Percentiles rank a stretch among this genome's conserved stretches.
Conservation (phyloP, 306 rosid species). For the Nissolia schottii region DNA sequence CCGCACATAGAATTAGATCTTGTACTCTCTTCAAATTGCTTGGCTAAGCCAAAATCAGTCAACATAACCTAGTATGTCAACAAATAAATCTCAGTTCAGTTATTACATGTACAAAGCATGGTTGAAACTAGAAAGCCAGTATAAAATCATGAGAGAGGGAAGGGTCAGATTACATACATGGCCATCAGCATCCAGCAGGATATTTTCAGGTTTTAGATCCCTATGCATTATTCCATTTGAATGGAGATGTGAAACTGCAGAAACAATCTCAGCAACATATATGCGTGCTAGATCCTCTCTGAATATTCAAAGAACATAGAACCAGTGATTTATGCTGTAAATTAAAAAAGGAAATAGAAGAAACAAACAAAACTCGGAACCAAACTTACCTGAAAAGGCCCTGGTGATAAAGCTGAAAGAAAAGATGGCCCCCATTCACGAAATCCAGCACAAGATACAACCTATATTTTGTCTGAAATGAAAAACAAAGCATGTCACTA, state of each 20-base stretch:
- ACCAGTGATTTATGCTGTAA: not conserved
- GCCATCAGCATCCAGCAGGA: constrained; percentile 83
- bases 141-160: constrained; percentile 16
- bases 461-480: constrained; percentile 83
- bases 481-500: not conserved
- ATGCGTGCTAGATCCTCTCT: constrained; percentile 96
- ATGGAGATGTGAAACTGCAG: constrained; percentile 93
- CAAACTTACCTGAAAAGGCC: constrained; percentile 80
- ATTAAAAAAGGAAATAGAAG: not conserved
- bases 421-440: constrained; percentile 94
- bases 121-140: not conserved
- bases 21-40: constrained; percentile 68
- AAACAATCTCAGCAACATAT: constrained; percentile 91
- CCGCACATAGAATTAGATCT: constrained; percentile 95
- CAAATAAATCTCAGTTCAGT: constrained; percentile 27
- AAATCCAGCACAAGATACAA: constrained; percentile 94
- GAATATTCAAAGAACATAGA: constrained; percentile 18
- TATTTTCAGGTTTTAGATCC: constrained; percentile 96
- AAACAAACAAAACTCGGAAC: not conserved
- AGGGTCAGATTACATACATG: constrained; percentile 76
- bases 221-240: constrained; percentile 93
- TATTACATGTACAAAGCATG: constrained; percentile 2
- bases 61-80: constrained; percentile 62
- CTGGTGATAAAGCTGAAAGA: constrained; percentile 93
- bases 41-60: constrained; percentile 96